phyloP scores from a whole-genome alignment of 169 alveolate species.

The Plasmodium cynomolgi region DNA sequence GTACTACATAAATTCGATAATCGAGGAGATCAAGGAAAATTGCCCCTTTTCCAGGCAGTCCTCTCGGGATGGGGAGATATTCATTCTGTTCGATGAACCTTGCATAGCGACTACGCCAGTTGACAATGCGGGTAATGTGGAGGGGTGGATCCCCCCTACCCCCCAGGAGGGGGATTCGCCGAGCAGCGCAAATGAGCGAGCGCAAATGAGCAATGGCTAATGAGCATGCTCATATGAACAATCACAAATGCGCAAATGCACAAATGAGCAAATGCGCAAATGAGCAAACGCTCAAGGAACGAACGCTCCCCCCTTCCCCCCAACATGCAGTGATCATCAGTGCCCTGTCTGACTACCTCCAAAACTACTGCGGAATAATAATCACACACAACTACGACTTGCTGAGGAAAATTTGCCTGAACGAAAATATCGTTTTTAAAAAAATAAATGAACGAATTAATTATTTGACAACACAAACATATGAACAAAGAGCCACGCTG shows the following conservation, averaged over 20 bases:
- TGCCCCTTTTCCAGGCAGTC: conserved; percentile 6
- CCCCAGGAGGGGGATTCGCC: neutral
- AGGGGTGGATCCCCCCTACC: neutral
- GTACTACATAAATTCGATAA: conserved; percentile 52
- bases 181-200: neutral
- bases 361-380: conserved; percentile 70
- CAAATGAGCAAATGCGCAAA: neutral
- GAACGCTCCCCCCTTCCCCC: neutral
- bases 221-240: too few relatives aligned
- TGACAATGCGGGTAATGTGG: conserved; percentile 63
- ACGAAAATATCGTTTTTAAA: conserved; percentile 58
- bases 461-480: conserved; percentile 9
- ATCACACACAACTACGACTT: conserved; percentile 74
- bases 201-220: neutral
- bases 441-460: conserved; percentile 43
- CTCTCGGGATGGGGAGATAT: conserved; percentile 36
- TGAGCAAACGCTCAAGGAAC: neutral
- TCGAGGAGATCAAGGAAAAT: conserved; percentile 72
- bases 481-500: conserved; percentile 1
- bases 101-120: conserved; percentile 74
- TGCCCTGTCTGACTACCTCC: conserved; percentile 63
- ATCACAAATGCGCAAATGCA: neutral
- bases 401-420: conserved; percentile 51
- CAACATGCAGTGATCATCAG: conserved; percentile 45
- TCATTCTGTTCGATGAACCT: conserved; percentile 71